Base-by-base conservation (phyloP, 2,329 filamentous ascomycete species). In the Macroventuria anomochaeta region DNA sequence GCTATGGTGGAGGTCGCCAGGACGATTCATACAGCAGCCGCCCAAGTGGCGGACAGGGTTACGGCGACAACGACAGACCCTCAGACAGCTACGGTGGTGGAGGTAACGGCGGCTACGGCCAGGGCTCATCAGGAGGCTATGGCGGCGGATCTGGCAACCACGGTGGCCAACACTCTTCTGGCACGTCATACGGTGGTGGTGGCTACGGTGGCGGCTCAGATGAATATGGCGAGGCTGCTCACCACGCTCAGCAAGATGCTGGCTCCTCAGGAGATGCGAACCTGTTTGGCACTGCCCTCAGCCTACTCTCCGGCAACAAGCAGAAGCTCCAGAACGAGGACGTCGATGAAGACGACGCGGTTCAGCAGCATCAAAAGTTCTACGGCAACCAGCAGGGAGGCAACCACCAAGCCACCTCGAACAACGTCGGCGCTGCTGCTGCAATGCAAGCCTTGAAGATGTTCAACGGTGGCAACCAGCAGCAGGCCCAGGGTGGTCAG, bases 381-480 rank as follows among this genome's bases (percentile, higher is more conserved):
- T 96, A 92, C 70, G 83, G 82, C 28, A 75, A 75, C 43, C 49
- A 61, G 38, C 74, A 79, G 28, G 72, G 76, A 58, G 73, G 62
- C 20, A 76, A 63, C 68, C 80, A 62, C 77, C 81, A 70, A 53
- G 76, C 75, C 15, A 77, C 67, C 31, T 74, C 75, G n/a, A 72
- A 74, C 42, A 73, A 71, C 38, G 75, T 81, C 50, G 90, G 93
- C 67, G 77, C 81, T 65, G 88, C 93, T 46, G 90, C 90, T 55
- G 91, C 90, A 15, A 86, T 93, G 83, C 88, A 93, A 74, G 90
- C 90, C 0, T 74, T 93, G 61, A 92, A 93, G 80, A 84, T 88
- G 80, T 96, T 96, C 76, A 85, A 82, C 31, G 80, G 83, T 40
- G 82, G 85, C 18, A 74, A 67, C 15, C 57, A 70, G 17, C 77